These are phyloP conservation scores for Hypoxylon sp. DNA, from an alignment of 2,329 filamentous ascomycete species.

Conservation along the genomic window DNA sequence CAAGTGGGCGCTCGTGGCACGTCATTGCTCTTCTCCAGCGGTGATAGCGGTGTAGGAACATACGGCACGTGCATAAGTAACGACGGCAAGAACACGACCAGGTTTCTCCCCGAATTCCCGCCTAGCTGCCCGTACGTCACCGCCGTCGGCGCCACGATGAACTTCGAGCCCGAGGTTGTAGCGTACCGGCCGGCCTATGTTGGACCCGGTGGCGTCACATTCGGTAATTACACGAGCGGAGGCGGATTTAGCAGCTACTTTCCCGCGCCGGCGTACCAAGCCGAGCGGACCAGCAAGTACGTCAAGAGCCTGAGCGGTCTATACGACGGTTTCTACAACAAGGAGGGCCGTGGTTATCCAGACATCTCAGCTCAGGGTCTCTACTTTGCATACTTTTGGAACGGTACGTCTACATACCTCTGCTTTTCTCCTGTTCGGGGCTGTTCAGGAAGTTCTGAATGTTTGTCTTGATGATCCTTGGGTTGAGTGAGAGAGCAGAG, in stretches of 20 bases:
- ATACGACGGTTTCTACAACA: conserved; percentile 55
- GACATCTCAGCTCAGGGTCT: conserved; percentile 50
- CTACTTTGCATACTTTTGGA: conserved; percentile 47
- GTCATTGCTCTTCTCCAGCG: conserved; percentile 58
- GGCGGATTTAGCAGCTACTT: conserved; percentile 60
- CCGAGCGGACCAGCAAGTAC: conserved; percentile 48
- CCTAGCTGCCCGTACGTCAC: conserved; percentile 51
- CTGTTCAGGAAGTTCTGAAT: too few relatives aligned
- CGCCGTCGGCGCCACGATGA: conserved; percentile 44
- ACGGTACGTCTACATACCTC: conserved; percentile 35
- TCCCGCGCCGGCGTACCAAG: conserved; percentile 52
- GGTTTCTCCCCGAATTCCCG: conserved; percentile 64
- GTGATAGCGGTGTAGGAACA: conserved; percentile 54
- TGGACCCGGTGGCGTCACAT: conserved; percentile 33
- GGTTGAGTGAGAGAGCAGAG: too few relatives aligned
- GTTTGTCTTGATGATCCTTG: too few relatives aligned
- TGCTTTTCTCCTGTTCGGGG: not conserved
- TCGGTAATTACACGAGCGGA: conserved; percentile 38
- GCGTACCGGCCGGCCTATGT: conserved; percentile 46
- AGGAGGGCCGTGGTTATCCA: conserved; percentile 54
- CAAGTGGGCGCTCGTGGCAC: conserved; percentile 62
- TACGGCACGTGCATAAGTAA: conserved; percentile 57
- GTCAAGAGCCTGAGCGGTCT: conserved; percentile 51
- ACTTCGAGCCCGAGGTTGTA: conserved; percentile 48
- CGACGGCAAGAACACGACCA: conserved; percentile 61